Evolutionary conservation across 208 protist genomes (phyloP), one percentile per base, ranked within the genome.

Genomic region (Leishmania martiniquensis): DNA sequence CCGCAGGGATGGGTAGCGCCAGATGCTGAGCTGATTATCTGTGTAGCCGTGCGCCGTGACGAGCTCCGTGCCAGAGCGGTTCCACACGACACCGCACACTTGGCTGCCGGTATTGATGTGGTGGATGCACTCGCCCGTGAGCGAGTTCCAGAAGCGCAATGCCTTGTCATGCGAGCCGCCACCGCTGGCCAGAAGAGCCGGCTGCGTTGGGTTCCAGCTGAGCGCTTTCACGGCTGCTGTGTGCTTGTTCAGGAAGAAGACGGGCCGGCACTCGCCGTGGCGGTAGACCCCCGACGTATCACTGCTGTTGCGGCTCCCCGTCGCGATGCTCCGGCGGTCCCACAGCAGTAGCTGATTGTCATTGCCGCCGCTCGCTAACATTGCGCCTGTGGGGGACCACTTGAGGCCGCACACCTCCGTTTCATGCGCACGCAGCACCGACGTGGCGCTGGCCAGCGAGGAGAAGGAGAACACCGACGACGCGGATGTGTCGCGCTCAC

Each of bases 141-240:
- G 55, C 7, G 98, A 98, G 90, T 99, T 99, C 99, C 99, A 99
- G 88, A 99, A 99, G 69, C 97, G 95, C 66, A 99, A 97, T 74
- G 89, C 96, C 65, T 98, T 93, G 83, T 99, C 99, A 22, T 98
- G 96, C 0, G 98, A 99, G 66, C 99, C 99, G 68, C 99, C 99
- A 55, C 99, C 99, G 62, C 98, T 98, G 4, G 95, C 99, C 22
- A 99, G 93, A 4, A 99, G 91, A 68, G 97, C 94, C 4, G 84
- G 57, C 81, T 99, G 97, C 77, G 90, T 92, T 39, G 98, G 98
- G 86, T 98, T 99, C 99, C 99, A 99, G 15, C 98, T 98, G n/a
- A 99, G 84, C 10, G 99, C 99, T 91, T 99, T 99, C 32, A 99
- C 98, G 10, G 99, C 99, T 7, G 98, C 98, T 0, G 85, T 91